Percentiles rank a stretch among this genome's conserved stretches.
phyloP scores from a whole-genome alignment of 139 green algal species.

The Micromonas commoda region DNA sequence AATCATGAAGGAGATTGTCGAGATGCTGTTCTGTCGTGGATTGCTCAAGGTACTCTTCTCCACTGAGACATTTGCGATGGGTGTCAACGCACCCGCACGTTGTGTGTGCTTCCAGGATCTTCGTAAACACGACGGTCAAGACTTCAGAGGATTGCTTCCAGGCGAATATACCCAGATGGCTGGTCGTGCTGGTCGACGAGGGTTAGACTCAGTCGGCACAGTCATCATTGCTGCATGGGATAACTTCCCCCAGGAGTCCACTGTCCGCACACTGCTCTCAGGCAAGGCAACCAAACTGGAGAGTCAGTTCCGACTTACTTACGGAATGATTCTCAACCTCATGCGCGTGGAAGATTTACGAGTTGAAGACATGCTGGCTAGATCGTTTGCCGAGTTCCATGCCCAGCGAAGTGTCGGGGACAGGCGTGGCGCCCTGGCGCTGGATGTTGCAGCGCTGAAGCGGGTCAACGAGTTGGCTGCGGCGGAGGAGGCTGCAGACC shows the following conservation, averaged over 20 bases:
- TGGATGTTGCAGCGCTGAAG: background rate
- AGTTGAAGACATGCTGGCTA: conserved; percentile 94
- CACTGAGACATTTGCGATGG: conserved; percentile 98
- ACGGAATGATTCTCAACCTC: conserved; percentile 97
- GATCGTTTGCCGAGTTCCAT: conserved; percentile 88
- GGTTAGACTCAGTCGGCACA: conserved; percentile 78
- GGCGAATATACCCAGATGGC: conserved; percentile 97
- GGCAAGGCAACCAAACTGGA: conserved; percentile 72
- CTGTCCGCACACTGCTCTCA: conserved; percentile 56
- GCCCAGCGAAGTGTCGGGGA: conserved; percentile 50
- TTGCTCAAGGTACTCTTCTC: conserved; percentile 84
- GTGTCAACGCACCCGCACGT: conserved; percentile 89
- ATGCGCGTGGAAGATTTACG: conserved; percentile 53
- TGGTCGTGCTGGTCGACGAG: conserved; percentile 74
- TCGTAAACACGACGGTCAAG: conserved; percentile 82
- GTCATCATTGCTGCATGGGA: conserved; percentile 83
- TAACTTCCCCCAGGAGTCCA: conserved; percentile 38
- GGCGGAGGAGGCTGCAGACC: background rate
- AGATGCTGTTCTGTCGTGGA: conserved; percentile 97
- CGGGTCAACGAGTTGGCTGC: background rate
- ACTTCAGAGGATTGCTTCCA: conserved; percentile 56
- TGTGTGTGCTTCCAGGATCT: conserved; percentile 85
- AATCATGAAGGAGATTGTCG: conserved; percentile 96
- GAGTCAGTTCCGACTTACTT: conserved; percentile 91
- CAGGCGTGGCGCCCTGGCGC: background rate